Evolutionary conservation across 2,329 filamentous ascomycete species (phyloP).

Genomic region (Ascochyta rabiei): DNA sequence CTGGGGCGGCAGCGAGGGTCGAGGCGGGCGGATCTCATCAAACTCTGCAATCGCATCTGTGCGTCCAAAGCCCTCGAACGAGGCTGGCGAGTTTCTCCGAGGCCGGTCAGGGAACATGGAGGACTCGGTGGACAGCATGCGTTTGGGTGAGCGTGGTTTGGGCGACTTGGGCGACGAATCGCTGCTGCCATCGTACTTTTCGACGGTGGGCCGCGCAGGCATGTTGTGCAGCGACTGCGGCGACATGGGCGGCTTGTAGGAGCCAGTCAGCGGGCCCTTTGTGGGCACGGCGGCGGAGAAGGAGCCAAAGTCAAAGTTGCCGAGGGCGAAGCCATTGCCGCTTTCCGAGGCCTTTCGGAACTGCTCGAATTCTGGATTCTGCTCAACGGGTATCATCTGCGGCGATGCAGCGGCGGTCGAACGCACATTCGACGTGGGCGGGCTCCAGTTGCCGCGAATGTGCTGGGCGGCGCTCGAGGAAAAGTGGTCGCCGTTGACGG

Average conservation of each 20-base stretch:
- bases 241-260: conserved; percentile 36
- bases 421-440: conserved; percentile 71
- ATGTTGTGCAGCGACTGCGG: conserved; percentile 43
- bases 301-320: conserved; percentile 51
- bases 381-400: conserved; percentile 72
- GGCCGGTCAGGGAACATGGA: conserved; percentile 50
- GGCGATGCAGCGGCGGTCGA: conserved; percentile 73
- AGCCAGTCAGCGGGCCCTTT: conserved; percentile 20
- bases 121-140: conserved; percentile 55
- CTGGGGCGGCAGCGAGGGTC: conserved; percentile 42
- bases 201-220: conserved; percentile 25
- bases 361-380: conserved; percentile 81
- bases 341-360: conserved; percentile 73
- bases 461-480: conserved; percentile 65
- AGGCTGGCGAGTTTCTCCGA: conserved; percentile 56
- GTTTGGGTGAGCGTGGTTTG: conserved; percentile 55
- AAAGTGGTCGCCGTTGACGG: conserved; percentile 65
- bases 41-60: conserved; percentile 46
- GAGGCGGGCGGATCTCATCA: conserved; percentile 36
- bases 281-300: conserved; percentile 34
- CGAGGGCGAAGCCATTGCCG: conserved; percentile 56
- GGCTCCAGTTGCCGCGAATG: conserved; percentile 75
- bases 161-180: conserved; percentile 11
- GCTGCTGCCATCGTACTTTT: conserved; percentile 25
- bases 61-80: conserved; percentile 47